phyloP scores from a whole-genome alignment of 2,329 filamentous ascomycete species.

The Diaporthe humulicola region DNA sequence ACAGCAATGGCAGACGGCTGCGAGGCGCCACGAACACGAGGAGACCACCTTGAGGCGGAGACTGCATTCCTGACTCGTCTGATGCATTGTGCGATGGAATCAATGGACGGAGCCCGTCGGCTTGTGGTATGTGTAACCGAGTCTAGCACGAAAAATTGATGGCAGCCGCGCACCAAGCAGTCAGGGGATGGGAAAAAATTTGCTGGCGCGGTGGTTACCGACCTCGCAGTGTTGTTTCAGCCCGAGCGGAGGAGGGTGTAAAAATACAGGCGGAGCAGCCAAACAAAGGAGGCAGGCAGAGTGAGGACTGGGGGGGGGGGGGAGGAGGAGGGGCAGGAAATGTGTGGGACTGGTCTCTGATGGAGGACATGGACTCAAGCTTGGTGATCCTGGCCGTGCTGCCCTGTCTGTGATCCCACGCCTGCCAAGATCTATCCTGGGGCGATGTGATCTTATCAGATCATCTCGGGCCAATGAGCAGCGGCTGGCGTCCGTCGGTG shows the following conservation, averaged over 20 bases:
- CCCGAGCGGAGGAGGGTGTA: slow-evolving; percentile 31
- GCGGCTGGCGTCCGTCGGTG: not conserved
- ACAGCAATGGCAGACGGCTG: not conserved
- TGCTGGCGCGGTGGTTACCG: slow-evolving; percentile 35
- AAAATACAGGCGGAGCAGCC: slow-evolving; percentile 9
- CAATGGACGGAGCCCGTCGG: slow-evolving; percentile 7
- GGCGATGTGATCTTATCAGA: slow-evolving; percentile 44
- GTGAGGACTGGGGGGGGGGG: not conserved
- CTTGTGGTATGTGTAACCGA: slow-evolving; percentile 25
- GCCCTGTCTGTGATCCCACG: slow-evolving; percentile 21
- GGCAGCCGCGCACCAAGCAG: not conserved
- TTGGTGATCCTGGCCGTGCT: slow-evolving; percentile 27
- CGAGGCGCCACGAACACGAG: slow-evolving; percentile 21
- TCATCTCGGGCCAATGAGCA: slow-evolving; percentile 43
- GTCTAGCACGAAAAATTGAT: slow-evolving; percentile 8
- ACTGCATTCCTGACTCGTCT: not conserved
- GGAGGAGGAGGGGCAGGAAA: slow-evolving; percentile 23
- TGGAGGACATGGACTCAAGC: slow-evolving; percentile 28
- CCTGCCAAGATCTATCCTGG: slow-evolving; percentile 25
- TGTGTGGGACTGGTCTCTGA: slow-evolving; percentile 4
- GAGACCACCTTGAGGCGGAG: not conserved
- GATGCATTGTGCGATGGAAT: slow-evolving; percentile 12
- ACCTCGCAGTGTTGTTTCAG: slow-evolving; percentile 38
- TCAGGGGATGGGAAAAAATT: slow-evolving; percentile 34
- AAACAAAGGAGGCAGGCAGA: slow-evolving; percentile 1